phyloP scores from a whole-genome alignment of 2,329 filamentous ascomycete genomes.

The Epichloe sp. region DNA sequence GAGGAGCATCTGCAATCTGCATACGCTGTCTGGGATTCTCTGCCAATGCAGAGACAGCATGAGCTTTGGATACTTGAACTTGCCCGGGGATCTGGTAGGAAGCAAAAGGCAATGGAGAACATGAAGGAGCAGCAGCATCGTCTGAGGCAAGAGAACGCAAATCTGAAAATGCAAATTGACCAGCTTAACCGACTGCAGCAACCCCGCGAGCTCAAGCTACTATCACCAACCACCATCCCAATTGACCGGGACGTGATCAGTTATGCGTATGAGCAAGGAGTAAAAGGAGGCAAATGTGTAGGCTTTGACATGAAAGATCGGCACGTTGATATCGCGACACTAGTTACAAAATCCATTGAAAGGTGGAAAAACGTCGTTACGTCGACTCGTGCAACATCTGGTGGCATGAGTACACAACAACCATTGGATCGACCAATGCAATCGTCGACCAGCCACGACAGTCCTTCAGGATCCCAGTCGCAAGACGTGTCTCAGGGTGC shows the following conservation, averaged over 20 bases:
- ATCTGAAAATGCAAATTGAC: slow-evolving; percentile 45
- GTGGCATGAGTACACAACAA: slow-evolving; percentile 37
- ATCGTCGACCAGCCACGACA: slow-evolving; percentile 10
- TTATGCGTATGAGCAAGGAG: slow-evolving; percentile 32
- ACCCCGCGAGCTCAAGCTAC: slow-evolving; percentile 43
- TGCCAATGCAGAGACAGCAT: slow-evolving; percentile 41
- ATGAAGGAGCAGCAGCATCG: slow-evolving; percentile 36
- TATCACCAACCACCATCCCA: slow-evolving; percentile 37
- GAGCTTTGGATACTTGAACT: slow-evolving; percentile 51
- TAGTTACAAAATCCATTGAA: slow-evolving; percentile 42
- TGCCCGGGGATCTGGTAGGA: slow-evolving; percentile 44
- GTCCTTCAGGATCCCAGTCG: slow-evolving; percentile 12
- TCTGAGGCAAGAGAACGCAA: slow-evolving; percentile 42
- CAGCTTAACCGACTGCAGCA: slow-evolving; percentile 46
- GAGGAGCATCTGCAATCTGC: slow-evolving; percentile 64
- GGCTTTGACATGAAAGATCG: slow-evolving; percentile 38
- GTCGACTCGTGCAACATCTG: slow-evolving; percentile 30
- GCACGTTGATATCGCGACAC: slow-evolving; percentile 35
- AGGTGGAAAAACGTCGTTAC: slow-evolving; percentile 49
- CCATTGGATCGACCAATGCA: slow-evolving; percentile 26
- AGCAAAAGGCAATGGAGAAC: slow-evolving; percentile 40
- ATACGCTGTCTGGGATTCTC: slow-evolving; percentile 61
- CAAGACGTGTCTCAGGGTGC: slow-evolving; percentile 12
- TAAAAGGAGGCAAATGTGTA: slow-evolving; percentile 25
- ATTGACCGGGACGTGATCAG: slow-evolving; percentile 35